phyloP scores from a whole-genome alignment of 495 filamentous ascomycete species.

The Lepidopterella palustris region DNA sequence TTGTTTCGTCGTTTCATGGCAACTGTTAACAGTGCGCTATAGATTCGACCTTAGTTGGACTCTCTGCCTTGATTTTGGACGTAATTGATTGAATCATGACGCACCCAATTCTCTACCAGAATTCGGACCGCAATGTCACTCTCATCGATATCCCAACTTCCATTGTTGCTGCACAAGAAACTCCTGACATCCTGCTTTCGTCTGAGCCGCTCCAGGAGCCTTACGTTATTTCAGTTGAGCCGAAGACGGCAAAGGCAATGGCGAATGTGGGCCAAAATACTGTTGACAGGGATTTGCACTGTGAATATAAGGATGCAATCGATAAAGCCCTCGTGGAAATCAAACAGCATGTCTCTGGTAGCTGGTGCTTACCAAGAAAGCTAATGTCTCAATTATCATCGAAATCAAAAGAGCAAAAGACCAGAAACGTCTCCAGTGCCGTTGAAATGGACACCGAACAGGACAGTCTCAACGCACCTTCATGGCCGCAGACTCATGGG shows the following conservation, averaged over 20 bases:
- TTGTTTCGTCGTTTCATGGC: no score
- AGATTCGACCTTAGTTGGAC: no score
- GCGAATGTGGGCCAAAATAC: slow-evolving; percentile 9
- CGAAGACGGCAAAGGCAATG: slow-evolving; percentile 31
- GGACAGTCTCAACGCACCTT: no score
- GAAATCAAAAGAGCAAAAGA: slow-evolving; percentile 20
- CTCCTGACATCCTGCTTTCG: slow-evolving; percentile 26
- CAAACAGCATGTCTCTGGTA: slow-evolving; percentile 7
- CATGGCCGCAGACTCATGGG: no score
- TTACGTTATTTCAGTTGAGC: slow-evolving; percentile 26
- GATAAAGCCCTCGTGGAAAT: slow-evolving; percentile 33
- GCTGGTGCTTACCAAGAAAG: slow-evolving; percentile 43
- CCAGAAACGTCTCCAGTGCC: slow-evolving; percentile 1
- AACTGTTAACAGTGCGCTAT: no score
- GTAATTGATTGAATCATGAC: background rate
- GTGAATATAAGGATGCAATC: slow-evolving; percentile 19
- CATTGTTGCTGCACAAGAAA: slow-evolving; percentile 41
- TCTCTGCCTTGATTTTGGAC: no score
- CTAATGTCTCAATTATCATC: slow-evolving; percentile 7
- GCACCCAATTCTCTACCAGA: slow-evolving; percentile 43
- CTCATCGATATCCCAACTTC: slow-evolving; percentile 62
- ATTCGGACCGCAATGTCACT: slow-evolving; percentile 39
- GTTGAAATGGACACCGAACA: slow-evolving; percentile 13
- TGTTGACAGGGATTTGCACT: slow-evolving; percentile 24
- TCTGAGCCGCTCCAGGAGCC: slow-evolving; percentile 25